A percentile compares a stretch with the other conserved stretches of the same genome.
Conservation (phyloP, 148 eudicot species). For the Amaranthus cruentus region DNA sequence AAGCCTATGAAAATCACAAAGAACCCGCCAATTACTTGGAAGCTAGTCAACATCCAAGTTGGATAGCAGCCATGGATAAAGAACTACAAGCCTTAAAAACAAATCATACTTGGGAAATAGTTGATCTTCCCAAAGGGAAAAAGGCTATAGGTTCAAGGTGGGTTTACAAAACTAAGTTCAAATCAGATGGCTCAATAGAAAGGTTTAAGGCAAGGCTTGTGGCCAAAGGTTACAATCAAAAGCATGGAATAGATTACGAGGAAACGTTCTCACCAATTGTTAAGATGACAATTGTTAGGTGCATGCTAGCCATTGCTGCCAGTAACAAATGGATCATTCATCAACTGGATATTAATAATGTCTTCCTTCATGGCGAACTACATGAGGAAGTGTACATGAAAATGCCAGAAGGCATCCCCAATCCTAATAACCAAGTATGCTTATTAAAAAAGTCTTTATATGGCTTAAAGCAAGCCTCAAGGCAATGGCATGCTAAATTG, state of each 20-base stretch:
- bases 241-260: neutral
- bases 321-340: neutral
- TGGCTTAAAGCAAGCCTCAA: neutral
- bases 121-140: neutral
- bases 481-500: slow-evolving; percentile 1
- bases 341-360: slow-evolving; percentile 3
- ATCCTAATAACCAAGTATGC: neutral
- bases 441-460: neutral
- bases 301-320: neutral
- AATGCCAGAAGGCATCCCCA: neutral
- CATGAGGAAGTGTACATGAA: neutral
- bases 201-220: neutral
- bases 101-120: neutral
- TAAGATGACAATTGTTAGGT: neutral
- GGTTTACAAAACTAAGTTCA: neutral
- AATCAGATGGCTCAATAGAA: neutral
- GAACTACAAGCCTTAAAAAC: neutral
- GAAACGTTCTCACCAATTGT: neutral
- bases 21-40: neutral
- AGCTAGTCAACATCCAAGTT: neutral
- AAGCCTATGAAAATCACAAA: neutral
- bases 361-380: neutral
- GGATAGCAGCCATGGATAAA: neutral
- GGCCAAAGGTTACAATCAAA: neutral
- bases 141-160: neutral